These are phyloP conservation scores for Cytospora piceicola DNA, from an alignment of 2,329 filamentous ascomycete genomes.

Conservation along the genomic window DNA sequence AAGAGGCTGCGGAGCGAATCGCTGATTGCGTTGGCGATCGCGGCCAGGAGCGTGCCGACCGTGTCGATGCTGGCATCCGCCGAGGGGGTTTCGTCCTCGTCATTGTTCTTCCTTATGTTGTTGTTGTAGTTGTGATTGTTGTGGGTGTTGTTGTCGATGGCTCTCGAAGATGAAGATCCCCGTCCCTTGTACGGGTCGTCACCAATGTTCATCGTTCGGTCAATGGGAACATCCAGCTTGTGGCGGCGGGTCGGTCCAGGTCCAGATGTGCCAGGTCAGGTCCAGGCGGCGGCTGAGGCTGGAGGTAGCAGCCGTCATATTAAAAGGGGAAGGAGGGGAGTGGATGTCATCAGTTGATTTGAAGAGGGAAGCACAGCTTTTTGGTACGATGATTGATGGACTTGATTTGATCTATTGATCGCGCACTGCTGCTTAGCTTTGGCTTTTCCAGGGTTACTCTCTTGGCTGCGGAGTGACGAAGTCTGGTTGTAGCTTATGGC, in stretches of 20 bases:
- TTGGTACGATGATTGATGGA: not conserved
- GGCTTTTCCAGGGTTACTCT: conserved; percentile 5
- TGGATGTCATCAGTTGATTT: conserved; percentile 20
- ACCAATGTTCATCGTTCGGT: conserved; percentile 30
- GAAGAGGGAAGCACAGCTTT: not conserved
- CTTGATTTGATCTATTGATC: not conserved
- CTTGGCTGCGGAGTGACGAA: conserved; percentile 19
- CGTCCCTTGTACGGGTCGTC: conserved; percentile 21
- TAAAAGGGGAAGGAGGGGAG: conserved; percentile 19
- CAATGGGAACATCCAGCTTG: conserved; percentile 21
- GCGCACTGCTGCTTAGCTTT: not conserved
- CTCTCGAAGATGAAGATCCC: conserved; percentile 15
- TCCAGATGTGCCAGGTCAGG: conserved; percentile 16
- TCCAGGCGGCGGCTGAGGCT: conserved; percentile 22
- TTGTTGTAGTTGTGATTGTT: conserved; percentile 14
- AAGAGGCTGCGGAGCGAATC: conserved; percentile 58
- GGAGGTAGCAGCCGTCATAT: conserved; percentile 31
- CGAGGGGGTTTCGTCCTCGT: conserved; percentile 8
- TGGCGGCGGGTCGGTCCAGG: conserved; percentile 24
- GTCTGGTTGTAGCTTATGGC: conserved; percentile 1
- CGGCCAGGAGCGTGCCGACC: conserved; percentile 61
- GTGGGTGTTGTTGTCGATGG: conserved; percentile 4
- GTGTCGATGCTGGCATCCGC: conserved; percentile 44
- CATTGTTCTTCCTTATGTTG: conserved; percentile 20
- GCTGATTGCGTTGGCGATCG: conserved; percentile 58